Evolutionary conservation across 208 protist genomes (phyloP).

Genomic region (Trypanosoma mega): DNA sequence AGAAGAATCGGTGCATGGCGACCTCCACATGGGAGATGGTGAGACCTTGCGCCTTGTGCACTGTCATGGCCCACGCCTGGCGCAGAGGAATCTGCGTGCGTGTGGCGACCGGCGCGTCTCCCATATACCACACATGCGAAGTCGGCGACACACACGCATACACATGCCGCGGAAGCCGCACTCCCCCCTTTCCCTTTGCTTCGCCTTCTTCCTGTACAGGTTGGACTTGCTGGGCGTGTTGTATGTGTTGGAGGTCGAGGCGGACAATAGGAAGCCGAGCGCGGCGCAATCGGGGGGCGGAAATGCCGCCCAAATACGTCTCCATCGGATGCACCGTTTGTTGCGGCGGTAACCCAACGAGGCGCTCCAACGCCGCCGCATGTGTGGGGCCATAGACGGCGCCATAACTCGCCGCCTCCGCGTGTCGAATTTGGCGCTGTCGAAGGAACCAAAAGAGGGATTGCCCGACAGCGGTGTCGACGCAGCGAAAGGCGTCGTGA

Average conservation of each 20-base stretch:
- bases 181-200: not conserved
- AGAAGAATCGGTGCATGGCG: conserved; percentile 53
- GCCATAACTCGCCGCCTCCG: conserved; percentile 33
- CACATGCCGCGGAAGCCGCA: conserved; percentile 27
- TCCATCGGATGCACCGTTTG: conserved; percentile 13
- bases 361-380: conserved; percentile 18
- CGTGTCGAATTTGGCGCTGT: conserved; percentile 10
- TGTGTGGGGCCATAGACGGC: conserved; percentile 34
- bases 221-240: too few relatives aligned
- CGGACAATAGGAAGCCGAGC: conserved; percentile 50
- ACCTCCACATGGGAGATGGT: conserved; percentile 62
- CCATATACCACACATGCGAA: conserved; percentile 44
- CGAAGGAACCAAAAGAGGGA: conserved; percentile 45
- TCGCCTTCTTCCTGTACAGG: too few relatives aligned
- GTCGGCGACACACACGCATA: conserved; percentile 47
- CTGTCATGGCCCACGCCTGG: conserved; percentile 93
- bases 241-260: too few relatives aligned
- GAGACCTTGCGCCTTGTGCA: conserved; percentile 95
- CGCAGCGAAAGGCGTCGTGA: conserved; percentile 49
- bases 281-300: conserved; percentile 17
- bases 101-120: conserved; percentile 29
- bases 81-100: conserved; percentile 86
- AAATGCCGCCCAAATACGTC: conserved; percentile 35
- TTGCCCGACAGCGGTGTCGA: conserved; percentile 39
- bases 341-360: conserved; percentile 21